Base-by-base conservation (phyloP, 2,329 filamentous ascomycete genomes). In the Ascochyta viciae-villosae region DNA sequence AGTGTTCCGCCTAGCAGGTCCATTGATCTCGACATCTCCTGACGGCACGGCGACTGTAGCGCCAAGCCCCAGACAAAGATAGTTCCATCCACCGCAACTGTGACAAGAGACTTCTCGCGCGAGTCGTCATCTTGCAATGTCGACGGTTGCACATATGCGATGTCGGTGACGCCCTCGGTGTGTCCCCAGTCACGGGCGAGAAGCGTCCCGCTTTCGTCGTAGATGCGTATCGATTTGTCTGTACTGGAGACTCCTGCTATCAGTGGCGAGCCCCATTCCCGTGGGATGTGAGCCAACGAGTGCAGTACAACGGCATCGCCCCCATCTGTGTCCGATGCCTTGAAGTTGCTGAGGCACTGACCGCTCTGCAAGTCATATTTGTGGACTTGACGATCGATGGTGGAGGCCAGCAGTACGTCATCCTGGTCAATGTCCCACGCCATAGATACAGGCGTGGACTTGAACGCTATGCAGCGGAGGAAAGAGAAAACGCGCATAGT, bases 151-250 rank as follows among this genome's bases (percentile, higher is more conserved):
- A 76, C 59, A 7, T 97, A 78, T 4, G 89, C 85, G 16, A 96
- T 87, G 57, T 93, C 93, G 47, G 91, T 96, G 61, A 99, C 92
- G 8, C 93, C 90, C 71, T 97, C 93, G 0, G 93, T 96, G 66
- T 99, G 95, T 1, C 95, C 95, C 86, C 92, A 97, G 77, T 98
- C 95, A 37, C 92, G 87, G 46, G 92, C 90, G 26, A 98, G 78
- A 54, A 99, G 88, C 1, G 81, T 78, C 8, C 94, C 93, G 38
- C 86, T 87, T 58, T 89, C 87, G 64, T 96, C 91, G 68, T 99
- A 99, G 15, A 99, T 80, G 33, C 95, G 84, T 52, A 99, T 89
- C 0, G 95, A 98, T 73, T 98, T 99, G 75, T 99, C 95, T 0
- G 91, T 96, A 65, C 93, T 93, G 8, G 94, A 97, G 10, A 95